phyloP scores from a whole-genome alignment of 2,329 filamentous ascomycete genomes.

The Pseudogymnoascus pannorum region DNA sequence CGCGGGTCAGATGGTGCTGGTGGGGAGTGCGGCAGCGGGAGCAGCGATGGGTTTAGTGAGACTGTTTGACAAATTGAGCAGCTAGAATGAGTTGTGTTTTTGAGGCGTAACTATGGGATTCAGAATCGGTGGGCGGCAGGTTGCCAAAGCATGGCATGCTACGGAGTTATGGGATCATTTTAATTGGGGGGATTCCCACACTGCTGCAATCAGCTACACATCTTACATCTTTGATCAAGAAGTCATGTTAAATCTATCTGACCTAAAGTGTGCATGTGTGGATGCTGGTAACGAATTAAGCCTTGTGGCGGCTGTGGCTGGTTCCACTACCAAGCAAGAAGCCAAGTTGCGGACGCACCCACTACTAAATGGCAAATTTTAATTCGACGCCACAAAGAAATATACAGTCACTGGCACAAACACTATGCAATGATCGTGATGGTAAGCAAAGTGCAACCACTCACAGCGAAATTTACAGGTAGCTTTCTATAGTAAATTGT shows the following conservation, averaged over 20 bases:
- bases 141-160: not conserved
- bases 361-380: not conserved
- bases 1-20: slow-evolving; percentile 35
- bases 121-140: not conserved
- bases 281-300: not conserved
- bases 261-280: not conserved
- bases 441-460: too few species aligned
- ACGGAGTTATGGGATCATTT: not conserved
- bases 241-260: too few species aligned
- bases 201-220: not conserved
- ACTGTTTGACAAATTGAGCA: slow-evolving; percentile 20
- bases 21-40: slow-evolving; percentile 32
- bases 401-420: not conserved
- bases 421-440: too few species aligned
- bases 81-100: not conserved
- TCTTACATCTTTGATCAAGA: too few species aligned
- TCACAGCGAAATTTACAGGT: too few species aligned
- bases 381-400: not conserved
- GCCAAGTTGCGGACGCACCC: not conserved
- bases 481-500: too few species aligned
- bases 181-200: not conserved
- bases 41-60: slow-evolving; percentile 34
- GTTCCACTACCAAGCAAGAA: not conserved
- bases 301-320: not conserved
- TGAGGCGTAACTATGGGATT: not conserved